A percentile compares a stretch with the other conserved stretches of the same genome.
Evolutionary conservation across 2,329 filamentous ascomycete species (phyloP).

Genomic region (Neonectria neomacrospora): DNA sequence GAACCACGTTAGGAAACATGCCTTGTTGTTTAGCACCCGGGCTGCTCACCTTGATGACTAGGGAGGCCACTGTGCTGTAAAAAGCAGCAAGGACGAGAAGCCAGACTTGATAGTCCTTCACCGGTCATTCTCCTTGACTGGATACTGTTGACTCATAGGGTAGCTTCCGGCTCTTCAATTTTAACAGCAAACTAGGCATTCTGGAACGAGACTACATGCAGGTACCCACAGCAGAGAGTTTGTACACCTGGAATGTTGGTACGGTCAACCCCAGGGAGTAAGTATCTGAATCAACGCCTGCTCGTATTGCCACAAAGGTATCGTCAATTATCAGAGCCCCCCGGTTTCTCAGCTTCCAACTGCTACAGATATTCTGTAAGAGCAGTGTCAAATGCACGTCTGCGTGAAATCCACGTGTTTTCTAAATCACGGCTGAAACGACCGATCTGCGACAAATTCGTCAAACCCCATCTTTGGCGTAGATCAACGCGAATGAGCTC

Average conservation of each 20-base stretch:
- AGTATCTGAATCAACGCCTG: too few species aligned
- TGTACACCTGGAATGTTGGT: background rate
- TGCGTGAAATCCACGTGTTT: slow-evolving; percentile 23
- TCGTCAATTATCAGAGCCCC: too few species aligned
- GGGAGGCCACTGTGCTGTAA: slow-evolving; percentile 4
- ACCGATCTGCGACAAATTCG: slow-evolving; percentile 29
- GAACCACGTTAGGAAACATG: background rate
- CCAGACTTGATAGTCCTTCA: background rate
- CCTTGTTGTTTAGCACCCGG: background rate
- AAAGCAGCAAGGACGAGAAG: slow-evolving; percentile 6
- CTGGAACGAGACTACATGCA: background rate
- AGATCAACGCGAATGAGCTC: slow-evolving; percentile 32
- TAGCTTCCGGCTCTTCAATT: background rate
- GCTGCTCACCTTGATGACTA: slow-evolving; percentile 14
- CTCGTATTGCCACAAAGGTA: too few species aligned
- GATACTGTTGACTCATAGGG: background rate
- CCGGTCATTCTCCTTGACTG: background rate
- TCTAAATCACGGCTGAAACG: slow-evolving; percentile 38
- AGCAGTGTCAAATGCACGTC: background rate
- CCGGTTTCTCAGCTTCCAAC: background rate
- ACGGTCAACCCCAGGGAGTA: too few species aligned
- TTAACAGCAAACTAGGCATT: background rate
- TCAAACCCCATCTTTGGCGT: slow-evolving; percentile 30
- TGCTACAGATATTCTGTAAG: background rate
- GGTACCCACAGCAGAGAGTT: background rate